Percentiles rank a stretch among this genome's conserved stretches.
Conservation (phyloP, 345 rosid genomes). For the Anacardium occidentale region DNA sequence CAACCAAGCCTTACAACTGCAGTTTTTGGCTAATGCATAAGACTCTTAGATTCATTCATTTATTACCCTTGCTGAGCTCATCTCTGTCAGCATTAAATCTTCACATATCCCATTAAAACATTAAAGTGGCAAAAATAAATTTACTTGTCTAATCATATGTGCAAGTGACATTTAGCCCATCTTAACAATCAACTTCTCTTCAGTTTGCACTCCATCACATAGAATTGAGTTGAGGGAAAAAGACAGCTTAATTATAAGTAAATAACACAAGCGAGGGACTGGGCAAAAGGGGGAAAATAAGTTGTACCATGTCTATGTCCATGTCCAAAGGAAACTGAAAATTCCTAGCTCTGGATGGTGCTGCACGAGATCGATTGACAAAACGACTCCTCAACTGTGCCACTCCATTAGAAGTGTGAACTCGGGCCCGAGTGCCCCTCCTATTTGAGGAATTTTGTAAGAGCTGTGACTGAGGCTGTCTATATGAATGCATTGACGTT, state of each 20-base stretch:
- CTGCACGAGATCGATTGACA: slow-evolving; percentile 39
- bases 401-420: slow-evolving; percentile 41
- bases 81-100: background rate
- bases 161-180: background rate
- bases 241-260: background rate
- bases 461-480: slow-evolving; percentile 40
- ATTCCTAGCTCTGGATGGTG: slow-evolving; percentile 42
- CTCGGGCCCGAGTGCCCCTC: slow-evolving; percentile 43
- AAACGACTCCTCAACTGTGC: slow-evolving; percentile 49
- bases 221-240: background rate
- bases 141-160: background rate
- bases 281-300: background rate
- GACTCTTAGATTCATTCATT: background rate
- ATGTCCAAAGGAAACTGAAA: slow-evolving; percentile 61
- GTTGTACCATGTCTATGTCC: slow-evolving; percentile 73
- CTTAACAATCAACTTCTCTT: background rate
- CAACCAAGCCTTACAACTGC: background rate
- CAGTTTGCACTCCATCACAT: background rate
- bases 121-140: background rate
- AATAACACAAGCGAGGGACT: background rate
- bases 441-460: slow-evolving; percentile 46
- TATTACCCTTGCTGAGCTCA: too few species aligned
- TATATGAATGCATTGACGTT: slow-evolving; percentile 33
- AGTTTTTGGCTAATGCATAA: background rate
- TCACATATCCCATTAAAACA: background rate